Conservation (phyloP, 768 basidiomycete genomes). For the Pleurotus platypus region DNA sequence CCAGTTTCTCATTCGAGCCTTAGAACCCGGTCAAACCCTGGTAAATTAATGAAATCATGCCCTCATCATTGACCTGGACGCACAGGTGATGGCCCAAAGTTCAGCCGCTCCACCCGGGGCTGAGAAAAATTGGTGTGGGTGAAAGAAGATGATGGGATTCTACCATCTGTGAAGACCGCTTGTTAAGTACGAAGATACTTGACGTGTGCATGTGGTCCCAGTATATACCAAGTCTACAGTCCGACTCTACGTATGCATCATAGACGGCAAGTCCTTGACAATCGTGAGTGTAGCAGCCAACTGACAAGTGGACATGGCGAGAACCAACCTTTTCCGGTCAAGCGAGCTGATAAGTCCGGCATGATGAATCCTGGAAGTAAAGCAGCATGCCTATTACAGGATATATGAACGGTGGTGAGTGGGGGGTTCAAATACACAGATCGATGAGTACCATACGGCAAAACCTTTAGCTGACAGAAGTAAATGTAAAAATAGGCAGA, state of each 20-base stretch:
- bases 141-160: not conserved
- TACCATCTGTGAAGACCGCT: not conserved
- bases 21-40: too few species aligned
- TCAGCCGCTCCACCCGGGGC: not conserved
- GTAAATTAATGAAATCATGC: not conserved
- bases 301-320: not conserved
- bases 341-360: not conserved
- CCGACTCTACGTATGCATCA: not conserved
- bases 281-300: not conserved
- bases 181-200: not conserved
- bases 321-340: not conserved
- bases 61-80: not conserved
- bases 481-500: not conserved
- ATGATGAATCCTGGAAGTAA: conserved; percentile 8
- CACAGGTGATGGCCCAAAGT: conserved; percentile 1
- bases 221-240: not conserved
- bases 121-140: not conserved
- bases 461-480: not conserved
- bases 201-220: conserved; percentile 1
- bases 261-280: conserved; percentile 7
- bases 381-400: not conserved
- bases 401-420: not conserved
- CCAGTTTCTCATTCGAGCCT: too few species aligned
- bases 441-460: conserved; percentile 1
- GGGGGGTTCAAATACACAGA: not conserved